Base-by-base conservation (phyloP, 179 eudicot genomes). In the Monotropa hypopitys region DNA sequence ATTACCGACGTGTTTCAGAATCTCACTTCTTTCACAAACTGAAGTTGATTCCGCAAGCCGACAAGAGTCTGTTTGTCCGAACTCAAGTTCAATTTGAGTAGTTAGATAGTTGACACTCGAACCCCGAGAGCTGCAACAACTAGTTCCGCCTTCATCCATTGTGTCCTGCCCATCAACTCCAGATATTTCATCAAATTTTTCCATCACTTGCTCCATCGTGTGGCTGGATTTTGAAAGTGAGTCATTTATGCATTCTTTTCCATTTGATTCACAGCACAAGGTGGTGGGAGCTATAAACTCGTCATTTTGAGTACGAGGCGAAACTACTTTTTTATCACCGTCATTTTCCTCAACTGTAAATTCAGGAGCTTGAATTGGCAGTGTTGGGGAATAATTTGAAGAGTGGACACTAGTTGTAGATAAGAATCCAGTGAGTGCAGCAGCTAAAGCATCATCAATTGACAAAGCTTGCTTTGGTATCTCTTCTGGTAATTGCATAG, bases 391-490 rank as follows among this genome's bases (percentile, higher is more conserved):
- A 78, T 33, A 69, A 76, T 81, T 77, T 23, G 78, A 49, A 77
- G 85, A 84, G 68, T 61, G 74, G 47, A 72, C 63, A 70, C 30
- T 62, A 50, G 88, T 73, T 3, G 88, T 79, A 65, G 92, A 80
- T 69, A 88, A 56, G 42, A 96, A 90, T 47, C 90, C 89, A 79
- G 93, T 83, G 81, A 96, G 92, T 78, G 98, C 96, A 83, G 91
- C 89, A 78, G 98, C 98, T 76, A 91, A 77, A 80, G 92, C 97
- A 84, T 89, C 94, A 84, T 96, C 90, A 76, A 96, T 80, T 50
- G 96, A 93, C 80, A 86, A 54, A 51, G 89, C 81, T 79, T 82
- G 85, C 87, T 85, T 91, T 18, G 71, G 67, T 33, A 66, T 75
- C 54, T 72, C 80, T 72, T 81, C 76, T 13, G 42, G 73, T 68